Evolutionary conservation across 78 protist genomes (phyloP).

Genomic region (Ministeria vibrans): DNA sequence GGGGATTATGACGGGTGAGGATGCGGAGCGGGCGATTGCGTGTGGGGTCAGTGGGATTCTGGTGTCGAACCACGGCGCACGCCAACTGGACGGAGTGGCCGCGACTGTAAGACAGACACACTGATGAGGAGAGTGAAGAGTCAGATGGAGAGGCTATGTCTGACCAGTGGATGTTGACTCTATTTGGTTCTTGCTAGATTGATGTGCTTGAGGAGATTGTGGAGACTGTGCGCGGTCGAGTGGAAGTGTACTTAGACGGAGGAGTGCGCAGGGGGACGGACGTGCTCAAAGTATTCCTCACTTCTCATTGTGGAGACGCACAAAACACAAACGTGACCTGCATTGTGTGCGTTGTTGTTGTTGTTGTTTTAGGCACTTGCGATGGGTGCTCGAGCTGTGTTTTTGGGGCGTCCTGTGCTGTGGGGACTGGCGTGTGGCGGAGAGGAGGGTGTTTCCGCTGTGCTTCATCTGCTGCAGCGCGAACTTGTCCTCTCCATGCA

Average conservation of each 20-base stretch:
- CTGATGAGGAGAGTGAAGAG: background rate
- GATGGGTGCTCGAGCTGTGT: slow-evolving; percentile 49
- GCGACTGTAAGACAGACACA: slow-evolving; percentile 28
- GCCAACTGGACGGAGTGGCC: slow-evolving; percentile 61
- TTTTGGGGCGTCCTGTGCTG: slow-evolving; percentile 60
- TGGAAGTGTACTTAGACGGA: slow-evolving; percentile 63
- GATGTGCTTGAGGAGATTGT: slow-evolving; percentile 32
- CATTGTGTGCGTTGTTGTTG: background rate
- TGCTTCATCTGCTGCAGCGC: background rate
- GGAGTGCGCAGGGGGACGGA: slow-evolving; percentile 77
- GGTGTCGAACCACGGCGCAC: slow-evolving; percentile 72
- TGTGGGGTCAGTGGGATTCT: slow-evolving; percentile 56
- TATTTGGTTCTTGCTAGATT: slow-evolving; percentile 4
- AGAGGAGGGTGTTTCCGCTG: background rate
- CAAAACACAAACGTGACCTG: background rate
- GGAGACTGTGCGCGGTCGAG: slow-evolving; percentile 28
- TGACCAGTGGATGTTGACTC: background rate
- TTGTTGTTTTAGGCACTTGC: background rate
- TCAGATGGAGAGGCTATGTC: background rate
- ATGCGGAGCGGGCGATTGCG: slow-evolving; percentile 53
- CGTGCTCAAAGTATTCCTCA: slow-evolving; percentile 51
- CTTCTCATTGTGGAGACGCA: background rate
- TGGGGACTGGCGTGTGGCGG: slow-evolving; percentile 48
- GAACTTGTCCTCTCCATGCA: slow-evolving; percentile 10
- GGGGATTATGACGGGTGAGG: slow-evolving; percentile 63